Percentiles rank a stretch among this genome's conserved stretches.
phyloP scores from a whole-genome alignment of 2,329 filamentous ascomycete species.

The Pseudocercospora crystallina region DNA sequence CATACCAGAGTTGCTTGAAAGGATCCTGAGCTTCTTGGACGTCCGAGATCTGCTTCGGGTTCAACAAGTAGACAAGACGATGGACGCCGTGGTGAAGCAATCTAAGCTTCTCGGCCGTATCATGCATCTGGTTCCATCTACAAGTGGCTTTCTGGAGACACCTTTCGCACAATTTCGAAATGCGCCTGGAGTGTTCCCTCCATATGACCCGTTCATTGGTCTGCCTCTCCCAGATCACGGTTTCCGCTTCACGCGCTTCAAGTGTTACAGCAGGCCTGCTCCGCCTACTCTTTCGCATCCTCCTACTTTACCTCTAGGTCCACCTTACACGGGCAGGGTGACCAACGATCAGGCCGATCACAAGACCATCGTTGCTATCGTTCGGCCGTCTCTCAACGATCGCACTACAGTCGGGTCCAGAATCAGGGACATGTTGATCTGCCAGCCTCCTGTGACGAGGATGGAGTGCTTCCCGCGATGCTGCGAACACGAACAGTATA shows the following conservation, averaged over 20 bases:
- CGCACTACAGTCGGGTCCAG: background rate
- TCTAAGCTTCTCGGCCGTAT: background rate
- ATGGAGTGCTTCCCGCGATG: constrained; percentile 2
- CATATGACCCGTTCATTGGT: constrained; percentile 11
- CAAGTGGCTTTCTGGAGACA: background rate
- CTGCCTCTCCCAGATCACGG: background rate
- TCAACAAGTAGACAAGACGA: background rate
- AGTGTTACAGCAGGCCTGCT: background rate
- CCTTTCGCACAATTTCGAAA: background rate
- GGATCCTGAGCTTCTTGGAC: background rate
- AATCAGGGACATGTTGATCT: constrained; percentile 1
- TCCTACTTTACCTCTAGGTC: too few relatives aligned
- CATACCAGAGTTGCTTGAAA: constrained; percentile 4
- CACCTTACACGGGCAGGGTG: too few relatives aligned
- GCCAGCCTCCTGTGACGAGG: background rate
- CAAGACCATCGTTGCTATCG: background rate
- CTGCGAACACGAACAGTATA: background rate
- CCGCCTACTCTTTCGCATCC: too few relatives aligned
- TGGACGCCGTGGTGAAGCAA: background rate
- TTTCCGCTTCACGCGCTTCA: background rate
- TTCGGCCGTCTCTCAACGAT: background rate
- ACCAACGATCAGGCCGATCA: too few relatives aligned
- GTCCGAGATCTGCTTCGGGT: background rate
- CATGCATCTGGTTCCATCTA: background rate
- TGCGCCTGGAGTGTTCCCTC: background rate